Conservation (phyloP, 768 basidiomycete species). For the Filobasidium floriforme region DNA sequence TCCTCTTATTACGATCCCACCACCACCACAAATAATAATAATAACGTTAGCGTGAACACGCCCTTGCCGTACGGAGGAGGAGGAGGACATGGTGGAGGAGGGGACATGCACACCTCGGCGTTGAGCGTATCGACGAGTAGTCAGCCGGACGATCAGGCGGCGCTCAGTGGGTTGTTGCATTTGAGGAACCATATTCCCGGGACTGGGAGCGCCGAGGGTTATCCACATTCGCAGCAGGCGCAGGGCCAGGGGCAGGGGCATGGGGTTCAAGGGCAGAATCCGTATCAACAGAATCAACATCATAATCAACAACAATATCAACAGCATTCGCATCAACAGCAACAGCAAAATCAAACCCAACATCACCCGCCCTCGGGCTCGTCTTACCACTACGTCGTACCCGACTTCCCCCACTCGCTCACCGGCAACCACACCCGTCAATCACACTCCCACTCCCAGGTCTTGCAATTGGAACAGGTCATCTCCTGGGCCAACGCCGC, state of each 20-base stretch:
- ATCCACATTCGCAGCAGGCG: too few relatives aligned
- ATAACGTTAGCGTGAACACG: too few relatives aligned
- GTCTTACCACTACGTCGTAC: background rate
- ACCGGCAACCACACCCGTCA: background rate
- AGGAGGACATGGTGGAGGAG: background rate
- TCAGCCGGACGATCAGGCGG: conserved; percentile 4
- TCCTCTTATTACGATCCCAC: too few relatives aligned
- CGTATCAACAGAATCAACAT: too few relatives aligned
- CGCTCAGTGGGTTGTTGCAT: background rate
- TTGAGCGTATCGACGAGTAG: background rate
- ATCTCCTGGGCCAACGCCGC: conserved; percentile 24
- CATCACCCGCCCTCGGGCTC: background rate
- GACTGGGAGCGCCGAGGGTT: too few relatives aligned
- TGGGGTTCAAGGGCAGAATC: too few relatives aligned
- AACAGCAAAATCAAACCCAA: background rate
- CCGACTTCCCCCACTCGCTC: background rate
- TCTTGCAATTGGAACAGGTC: conserved; percentile 18
- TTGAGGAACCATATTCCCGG: background rate
- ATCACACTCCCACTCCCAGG: background rate
- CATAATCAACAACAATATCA: too few relatives aligned
- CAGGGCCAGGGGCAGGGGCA: too few relatives aligned
- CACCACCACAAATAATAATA: too few relatives aligned
- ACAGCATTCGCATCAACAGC: background rate
- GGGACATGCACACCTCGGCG: background rate
- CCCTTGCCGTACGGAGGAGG: background rate